Percentiles rank a stretch among this genome's conserved stretches.
Conservation (phyloP, 2,329 filamentous ascomycete species). For the Fusarium sp. region DNA sequence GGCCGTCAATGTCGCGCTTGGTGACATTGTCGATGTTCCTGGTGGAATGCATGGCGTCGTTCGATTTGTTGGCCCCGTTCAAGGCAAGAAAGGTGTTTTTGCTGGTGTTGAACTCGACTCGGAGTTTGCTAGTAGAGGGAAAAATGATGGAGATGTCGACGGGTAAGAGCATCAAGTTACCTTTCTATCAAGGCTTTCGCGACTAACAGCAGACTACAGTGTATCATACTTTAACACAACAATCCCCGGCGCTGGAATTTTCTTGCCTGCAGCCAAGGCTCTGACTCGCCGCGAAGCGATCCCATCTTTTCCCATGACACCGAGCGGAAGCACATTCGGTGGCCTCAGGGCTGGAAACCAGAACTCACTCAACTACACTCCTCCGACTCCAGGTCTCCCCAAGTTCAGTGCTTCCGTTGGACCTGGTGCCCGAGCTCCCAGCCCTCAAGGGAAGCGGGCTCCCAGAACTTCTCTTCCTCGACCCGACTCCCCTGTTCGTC, state of each 20-base stretch:
- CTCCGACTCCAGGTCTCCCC: slow-evolving; percentile 75
- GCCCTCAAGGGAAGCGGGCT: slow-evolving; percentile 77
- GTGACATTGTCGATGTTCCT: slow-evolving; percentile 91
- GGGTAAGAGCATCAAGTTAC: slow-evolving; percentile 72
- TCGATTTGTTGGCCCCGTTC: slow-evolving; percentile 88
- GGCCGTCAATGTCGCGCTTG: slow-evolving; percentile 74
- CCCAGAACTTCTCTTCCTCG: slow-evolving; percentile 85
- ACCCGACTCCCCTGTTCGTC: slow-evolving; percentile 87
- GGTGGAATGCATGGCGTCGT: slow-evolving; percentile 93
- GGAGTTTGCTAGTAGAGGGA: slow-evolving; percentile 86
- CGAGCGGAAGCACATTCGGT: slow-evolving; percentile 74
- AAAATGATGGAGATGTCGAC: slow-evolving; percentile 97
- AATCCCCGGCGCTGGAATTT: slow-evolving; percentile 88
- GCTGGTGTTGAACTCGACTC: slow-evolving; percentile 90
- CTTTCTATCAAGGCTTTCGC: background rate
- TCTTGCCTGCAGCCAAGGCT: slow-evolving; percentile 88
- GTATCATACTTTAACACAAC: slow-evolving; percentile 86
- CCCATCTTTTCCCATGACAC: slow-evolving; percentile 74
- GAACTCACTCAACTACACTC: slow-evolving; percentile 73
- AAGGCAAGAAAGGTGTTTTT: slow-evolving; percentile 92
- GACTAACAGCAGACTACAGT: slow-evolving; percentile 55
- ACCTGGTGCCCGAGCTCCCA: slow-evolving; percentile 76
- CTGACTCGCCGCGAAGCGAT: slow-evolving; percentile 76
- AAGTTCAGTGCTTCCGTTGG: slow-evolving; percentile 94
- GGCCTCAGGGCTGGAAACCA: slow-evolving; percentile 69